Base-by-base conservation (phyloP, 2,329 filamentous ascomycete species). In the Neofusicoccum laricinum region DNA sequence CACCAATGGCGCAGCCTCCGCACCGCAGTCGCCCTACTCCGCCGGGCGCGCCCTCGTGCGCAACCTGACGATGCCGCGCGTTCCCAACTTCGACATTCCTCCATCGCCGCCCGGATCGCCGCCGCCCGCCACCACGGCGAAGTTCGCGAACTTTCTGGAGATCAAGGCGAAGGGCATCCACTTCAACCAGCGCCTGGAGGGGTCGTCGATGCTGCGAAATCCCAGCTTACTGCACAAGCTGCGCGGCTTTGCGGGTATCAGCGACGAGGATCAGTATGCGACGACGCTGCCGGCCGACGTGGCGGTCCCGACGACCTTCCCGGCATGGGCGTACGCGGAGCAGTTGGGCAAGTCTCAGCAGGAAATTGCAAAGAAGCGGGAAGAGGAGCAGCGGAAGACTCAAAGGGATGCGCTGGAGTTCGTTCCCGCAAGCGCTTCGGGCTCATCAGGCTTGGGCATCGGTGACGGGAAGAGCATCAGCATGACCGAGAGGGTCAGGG, bases 161-260 rank as follows among this genome's bases (percentile, higher is more conserved):
- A 82, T 94, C n/a, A 95, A 95, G 78, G 87, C 86, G 71, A 86
- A 89, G 67, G 88, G 88, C 4, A 82, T 88, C 15, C 91, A 95
- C 76, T 94, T 94, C 81, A 93, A 95, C 74, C 82, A 87, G 69
- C 88, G 90, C 66, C 80, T 95, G 8, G 85, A 89, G 40, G 82
- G 84, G 64, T 90, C 88, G 0, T 78, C 85, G 0, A 86, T 89
- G 7, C 79, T 93, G 65, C 85, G 86, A 59, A 94, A 94, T 72
- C 91, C 91, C 2, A 85, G 84, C 46, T 79, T 93, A 61, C 85
- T 87, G 76, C 86, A 90, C 67, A 92, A 91, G 77, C 80, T 94
- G 63, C 82, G 92, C 79, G 82, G 81, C 25, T 93, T 92, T 77
- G 88, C 88, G 14, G 84, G 82, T 3, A 81, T 87, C 21, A 79